Evolutionary conservation across 1,284 basidiomycete species (phyloP).

Genomic region (Ustilago tritici): DNA sequence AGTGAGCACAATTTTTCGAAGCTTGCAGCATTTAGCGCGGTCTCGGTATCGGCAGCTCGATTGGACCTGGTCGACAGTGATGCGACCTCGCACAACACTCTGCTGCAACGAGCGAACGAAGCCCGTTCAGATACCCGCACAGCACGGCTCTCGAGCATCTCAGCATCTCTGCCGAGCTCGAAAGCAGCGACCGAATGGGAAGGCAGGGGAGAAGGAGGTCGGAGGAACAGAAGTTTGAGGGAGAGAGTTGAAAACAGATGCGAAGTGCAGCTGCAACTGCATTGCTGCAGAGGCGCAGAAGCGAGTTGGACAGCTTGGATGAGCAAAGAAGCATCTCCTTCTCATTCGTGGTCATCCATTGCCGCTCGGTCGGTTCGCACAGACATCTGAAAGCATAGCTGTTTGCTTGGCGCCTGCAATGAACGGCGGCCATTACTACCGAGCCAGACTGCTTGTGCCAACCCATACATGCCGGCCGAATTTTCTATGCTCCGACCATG

Average conservation of each 20-base stretch:
- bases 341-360: too few relatives aligned
- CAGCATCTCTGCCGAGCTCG: background rate
- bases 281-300: conserved; percentile 4
- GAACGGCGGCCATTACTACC: too few relatives aligned
- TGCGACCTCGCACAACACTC: background rate
- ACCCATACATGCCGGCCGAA: background rate
- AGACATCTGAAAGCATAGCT: background rate
- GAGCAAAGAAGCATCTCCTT: background rate
- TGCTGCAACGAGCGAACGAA: background rate
- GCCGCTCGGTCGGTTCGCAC: background rate
- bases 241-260: background rate
- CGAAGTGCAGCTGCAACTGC: background rate
- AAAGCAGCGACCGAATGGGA: background rate
- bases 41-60: background rate
- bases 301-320: background rate
- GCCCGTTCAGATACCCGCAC: background rate
- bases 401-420: too few relatives aligned
- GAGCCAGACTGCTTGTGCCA: background rate
- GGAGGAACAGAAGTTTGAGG: background rate
- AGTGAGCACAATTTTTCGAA: background rate
- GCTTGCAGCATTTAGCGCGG: conserved; percentile 2
- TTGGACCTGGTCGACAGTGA: conserved; percentile 1
- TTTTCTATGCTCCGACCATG: too few relatives aligned
- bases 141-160: background rate
- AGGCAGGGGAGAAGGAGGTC: background rate